Percentiles rank a stretch among this genome's conserved stretches.
These are phyloP conservation scores for Coix lacrymajobi DNA, from an alignment of 176 grass and related monocot species.

Conservation along the genomic window DNA sequence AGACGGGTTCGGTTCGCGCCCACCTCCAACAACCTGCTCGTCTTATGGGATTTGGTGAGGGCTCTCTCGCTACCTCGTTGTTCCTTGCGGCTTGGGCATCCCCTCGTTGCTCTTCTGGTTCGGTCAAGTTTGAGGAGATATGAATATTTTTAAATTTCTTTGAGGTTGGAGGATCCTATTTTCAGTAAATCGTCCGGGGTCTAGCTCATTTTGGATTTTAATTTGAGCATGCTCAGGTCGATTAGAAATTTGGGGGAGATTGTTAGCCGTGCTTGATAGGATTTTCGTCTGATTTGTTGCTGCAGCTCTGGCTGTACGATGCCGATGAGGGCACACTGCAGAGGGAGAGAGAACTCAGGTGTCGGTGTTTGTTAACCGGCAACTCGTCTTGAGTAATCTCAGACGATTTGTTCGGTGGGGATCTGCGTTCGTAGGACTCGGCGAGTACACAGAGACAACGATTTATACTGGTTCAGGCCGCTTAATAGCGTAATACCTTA, in stretches of 20 bases:
- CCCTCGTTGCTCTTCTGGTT: neutral
- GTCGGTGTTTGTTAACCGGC: no score
- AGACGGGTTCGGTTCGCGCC: conserved; percentile 54
- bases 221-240: neutral
- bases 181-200: neutral
- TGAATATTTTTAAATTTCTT: neutral
- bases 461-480: no score
- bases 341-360: no score
- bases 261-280: neutral
- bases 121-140: neutral
- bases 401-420: no score
- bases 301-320: no score
- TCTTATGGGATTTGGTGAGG: conserved; percentile 56
- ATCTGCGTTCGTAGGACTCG: no score
- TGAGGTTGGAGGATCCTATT: no score
- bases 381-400: no score
- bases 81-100: neutral
- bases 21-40: conserved; percentile 48
- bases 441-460: no score
- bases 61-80: neutral
- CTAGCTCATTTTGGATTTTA: neutral
- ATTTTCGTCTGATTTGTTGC: conserved; percentile 2
- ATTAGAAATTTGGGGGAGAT: neutral
- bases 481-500: no score
- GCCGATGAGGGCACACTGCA: no score